Conservation (phyloP, 345 rosid species). For the Cardiospermum halicacabum region DNA sequence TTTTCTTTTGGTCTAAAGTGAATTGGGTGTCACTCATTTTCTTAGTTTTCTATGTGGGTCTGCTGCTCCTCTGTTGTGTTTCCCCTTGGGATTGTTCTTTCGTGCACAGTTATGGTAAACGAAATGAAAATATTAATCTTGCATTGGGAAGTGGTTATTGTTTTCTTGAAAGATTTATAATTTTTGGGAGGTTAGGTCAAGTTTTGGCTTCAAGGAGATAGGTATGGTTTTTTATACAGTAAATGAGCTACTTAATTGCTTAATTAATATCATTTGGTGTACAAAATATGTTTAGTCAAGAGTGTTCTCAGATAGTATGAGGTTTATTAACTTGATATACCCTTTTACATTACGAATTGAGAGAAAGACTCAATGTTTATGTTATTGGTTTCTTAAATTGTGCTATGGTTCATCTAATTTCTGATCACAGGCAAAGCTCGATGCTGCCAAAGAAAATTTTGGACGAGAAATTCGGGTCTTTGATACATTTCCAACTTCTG, state of each 20-base stretch:
- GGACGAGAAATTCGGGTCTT: constrained; percentile 78
- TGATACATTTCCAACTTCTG: constrained; percentile 47
- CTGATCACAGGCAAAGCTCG: constrained; percentile 53
- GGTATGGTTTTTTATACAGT: not conserved
- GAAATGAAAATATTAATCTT: not conserved
- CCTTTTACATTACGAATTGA: not conserved
- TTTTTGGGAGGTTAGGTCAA: not conserved
- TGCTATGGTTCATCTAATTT: not conserved
- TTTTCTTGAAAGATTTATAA: not conserved
- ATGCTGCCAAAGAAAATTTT: constrained; percentile 54
- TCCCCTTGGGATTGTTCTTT: not conserved
- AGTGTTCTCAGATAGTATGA: not conserved
- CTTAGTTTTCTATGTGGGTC: not conserved
- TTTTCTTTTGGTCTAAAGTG: constrained; percentile 9
- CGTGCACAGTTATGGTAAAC: not conserved
- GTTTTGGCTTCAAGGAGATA: not conserved
- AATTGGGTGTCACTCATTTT: not conserved
- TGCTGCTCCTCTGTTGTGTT: not conserved
- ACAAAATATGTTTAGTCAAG: not conserved
- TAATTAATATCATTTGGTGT: not conserved
- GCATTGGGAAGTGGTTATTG: not conserved
- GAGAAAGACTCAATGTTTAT: not conserved
- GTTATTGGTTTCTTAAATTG: not conserved
- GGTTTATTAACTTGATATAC: no score
- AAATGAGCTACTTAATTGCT: no score